Base-by-base conservation (phyloP, 441 rosid genomes). In the Pelargonium myrrhifolium region DNA sequence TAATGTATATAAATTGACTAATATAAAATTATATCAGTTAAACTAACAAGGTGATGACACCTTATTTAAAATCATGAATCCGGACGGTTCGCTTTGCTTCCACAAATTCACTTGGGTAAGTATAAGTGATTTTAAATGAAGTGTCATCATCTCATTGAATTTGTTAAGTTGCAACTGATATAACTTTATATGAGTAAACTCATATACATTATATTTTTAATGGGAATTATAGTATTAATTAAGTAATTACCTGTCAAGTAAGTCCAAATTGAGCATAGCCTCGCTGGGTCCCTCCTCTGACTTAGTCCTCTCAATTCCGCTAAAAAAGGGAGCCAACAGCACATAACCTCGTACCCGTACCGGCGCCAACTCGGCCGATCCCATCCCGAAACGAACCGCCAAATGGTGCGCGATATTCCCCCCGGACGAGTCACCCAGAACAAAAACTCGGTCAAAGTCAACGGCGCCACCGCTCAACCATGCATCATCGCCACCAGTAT, bases 361-460 rank as follows among this genome's bases (percentile, higher is more conserved):
- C 62, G 95, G 91, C 9, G 31, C 75, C 73, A 84, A 22, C 35
- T 76, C 69, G 0, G 20, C 21, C 10, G 85, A 82, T 70, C 82
- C 79, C 4, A 60, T 64, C 3, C 86, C 85, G 0, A 84, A 53
- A 76, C 79, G 79, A 67, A 84, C 81, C 17, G 95, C 94, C 55
- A 88, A 65, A 53, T 89, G 94, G 74, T 92, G 96, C 6, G 91
- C 88, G 43, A 92, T 86, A 74, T 92, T 92, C 3, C 96, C 98
- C 8, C 98, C 96, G 0, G 98, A 92, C 0, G 98, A 92, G 77
- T 92, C 98, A 20, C 98, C 98, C 62, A 85, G 4, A 1, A 92
- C 80, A 70, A 80, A 86, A 55, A 89, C 91, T 58, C 76, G 59
- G 66, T 81, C 88, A 43, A 82, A 84, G 85, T 86, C 89, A 77